These are phyloP conservation scores for Penium margaritaceum DNA, from an alignment of 139 green algal genomes.

Conservation along the genomic window DNA sequence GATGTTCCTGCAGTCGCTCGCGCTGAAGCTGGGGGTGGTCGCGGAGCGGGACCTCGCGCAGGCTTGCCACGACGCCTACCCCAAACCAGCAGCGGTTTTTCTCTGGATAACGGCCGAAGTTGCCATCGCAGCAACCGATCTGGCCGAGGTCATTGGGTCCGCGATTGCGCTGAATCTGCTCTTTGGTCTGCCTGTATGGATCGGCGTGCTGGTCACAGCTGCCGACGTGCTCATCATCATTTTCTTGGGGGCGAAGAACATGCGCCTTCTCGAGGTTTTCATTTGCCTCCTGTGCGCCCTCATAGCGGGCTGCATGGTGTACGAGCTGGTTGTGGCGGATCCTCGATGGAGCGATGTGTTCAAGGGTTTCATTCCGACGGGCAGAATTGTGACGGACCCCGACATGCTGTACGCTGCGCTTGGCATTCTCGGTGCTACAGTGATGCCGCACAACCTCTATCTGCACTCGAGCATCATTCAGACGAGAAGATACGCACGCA, in stretches of 20 bases:
- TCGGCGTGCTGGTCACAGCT: slow-evolving; percentile 57
- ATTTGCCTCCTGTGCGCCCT: slow-evolving; percentile 20
- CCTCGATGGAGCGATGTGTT: slow-evolving; percentile 18
- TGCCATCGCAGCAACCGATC: slow-evolving; percentile 60
- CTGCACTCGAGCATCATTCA: slow-evolving; percentile 61
- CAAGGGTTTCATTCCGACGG: slow-evolving; percentile 12
- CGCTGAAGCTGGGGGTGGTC: slow-evolving; percentile 55
- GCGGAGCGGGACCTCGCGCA: slow-evolving; percentile 56
- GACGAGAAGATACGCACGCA: slow-evolving; percentile 55
- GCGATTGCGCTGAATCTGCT: slow-evolving; percentile 53
- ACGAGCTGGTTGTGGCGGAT: slow-evolving; percentile 20
- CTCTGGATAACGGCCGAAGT: slow-evolving; percentile 60
- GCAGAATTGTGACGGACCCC: slow-evolving; percentile 20
- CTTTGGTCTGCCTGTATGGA: slow-evolving; percentile 46
- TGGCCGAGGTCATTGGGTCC: slow-evolving; percentile 52
- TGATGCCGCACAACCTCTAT: slow-evolving; percentile 72
- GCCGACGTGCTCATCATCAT: slow-evolving; percentile 33
- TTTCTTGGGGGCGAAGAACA: slow-evolving; percentile 18
- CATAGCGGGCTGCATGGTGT: slow-evolving; percentile 32
- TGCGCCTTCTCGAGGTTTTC: slow-evolving; percentile 31
- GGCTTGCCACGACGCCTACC: slow-evolving; percentile 57
- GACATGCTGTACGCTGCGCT: slow-evolving; percentile 32
- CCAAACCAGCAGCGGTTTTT: slow-evolving; percentile 29
- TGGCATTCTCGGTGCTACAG: slow-evolving; percentile 36
- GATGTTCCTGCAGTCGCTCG: slow-evolving; percentile 59